A percentile compares a stretch with the other conserved stretches of the same genome.
Conservation (phyloP, 139 green algal genomes). For the Gonium pectorale region DNA sequence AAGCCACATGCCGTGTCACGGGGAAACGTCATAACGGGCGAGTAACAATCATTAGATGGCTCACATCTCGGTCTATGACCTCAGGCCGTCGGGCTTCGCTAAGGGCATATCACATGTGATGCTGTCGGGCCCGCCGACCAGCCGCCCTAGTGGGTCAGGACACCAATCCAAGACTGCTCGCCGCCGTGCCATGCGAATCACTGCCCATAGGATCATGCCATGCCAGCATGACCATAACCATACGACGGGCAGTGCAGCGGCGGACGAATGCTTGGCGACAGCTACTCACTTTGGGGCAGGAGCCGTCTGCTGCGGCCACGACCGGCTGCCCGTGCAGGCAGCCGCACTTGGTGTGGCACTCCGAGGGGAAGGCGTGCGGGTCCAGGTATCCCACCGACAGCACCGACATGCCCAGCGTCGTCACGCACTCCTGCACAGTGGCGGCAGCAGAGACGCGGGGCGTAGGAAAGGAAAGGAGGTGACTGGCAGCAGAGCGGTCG, state of each 20-base stretch:
- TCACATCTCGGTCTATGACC: background rate
- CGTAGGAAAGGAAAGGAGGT: background rate
- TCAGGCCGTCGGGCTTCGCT: too few relatives aligned
- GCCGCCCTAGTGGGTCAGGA: too few relatives aligned
- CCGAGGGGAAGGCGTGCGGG: conserved; percentile 3
- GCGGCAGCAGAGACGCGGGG: background rate
- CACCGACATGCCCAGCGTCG: background rate
- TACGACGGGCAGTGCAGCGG: too few relatives aligned
- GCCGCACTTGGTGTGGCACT: conserved; percentile 25
- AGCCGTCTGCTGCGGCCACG: background rate
- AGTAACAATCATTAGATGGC: background rate
- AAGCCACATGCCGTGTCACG: background rate
- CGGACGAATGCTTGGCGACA: background rate
- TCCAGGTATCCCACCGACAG: conserved; percentile 15
- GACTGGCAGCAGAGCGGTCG: background rate
- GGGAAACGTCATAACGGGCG: background rate
- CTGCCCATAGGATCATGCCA: too few relatives aligned
- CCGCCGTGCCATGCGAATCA: too few relatives aligned
- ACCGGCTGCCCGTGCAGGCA: background rate
- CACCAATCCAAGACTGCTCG: too few relatives aligned
- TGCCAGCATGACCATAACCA: background rate
- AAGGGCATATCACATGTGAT: too few relatives aligned
- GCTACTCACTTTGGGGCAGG: background rate
- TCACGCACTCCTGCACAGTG: conserved; percentile 37
- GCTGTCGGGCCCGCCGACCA: too few relatives aligned